Conservation (phyloP, 371 early-diverging fungal genomes). For the Fennellomyces sp. region DNA sequence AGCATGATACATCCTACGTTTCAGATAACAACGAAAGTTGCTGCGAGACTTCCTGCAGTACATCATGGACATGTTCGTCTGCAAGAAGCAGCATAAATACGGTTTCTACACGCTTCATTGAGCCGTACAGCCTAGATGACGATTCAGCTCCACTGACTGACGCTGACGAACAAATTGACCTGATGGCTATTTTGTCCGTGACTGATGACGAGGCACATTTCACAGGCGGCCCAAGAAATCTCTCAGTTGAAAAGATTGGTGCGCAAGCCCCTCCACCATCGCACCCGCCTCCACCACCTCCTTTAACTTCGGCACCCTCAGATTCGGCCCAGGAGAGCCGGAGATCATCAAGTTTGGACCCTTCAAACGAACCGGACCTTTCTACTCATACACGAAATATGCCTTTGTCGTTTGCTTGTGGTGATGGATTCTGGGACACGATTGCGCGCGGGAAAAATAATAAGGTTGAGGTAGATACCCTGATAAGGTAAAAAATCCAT, state of each 20-base stretch:
- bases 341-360: background rate
- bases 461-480: slow-evolving; percentile 29
- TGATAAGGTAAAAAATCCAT: slow-evolving; percentile 28
- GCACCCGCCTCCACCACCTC: slow-evolving; percentile 10
- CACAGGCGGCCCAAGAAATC: background rate
- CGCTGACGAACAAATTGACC: background rate
- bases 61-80: background rate
- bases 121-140: background rate
- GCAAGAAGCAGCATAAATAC: background rate
- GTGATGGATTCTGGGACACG: slow-evolving; percentile 48
- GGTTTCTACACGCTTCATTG: background rate
- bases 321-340: background rate
- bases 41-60: background rate
- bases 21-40: background rate
- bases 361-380: background rate
- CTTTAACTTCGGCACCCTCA: background rate
- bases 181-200: background rate
- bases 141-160: background rate
- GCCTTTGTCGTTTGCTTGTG: slow-evolving; percentile 33
- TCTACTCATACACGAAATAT: background rate
- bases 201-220: background rate
- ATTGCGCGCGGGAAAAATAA: slow-evolving; percentile 33
- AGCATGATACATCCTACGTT: background rate
- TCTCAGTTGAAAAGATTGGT: background rate
- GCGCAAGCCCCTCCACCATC: background rate